A percentile compares a stretch with the other conserved stretches of the same genome.
phyloP scores from a whole-genome alignment of 2,329 filamentous ascomycete genomes.

The Aspergillus latus region DNA sequence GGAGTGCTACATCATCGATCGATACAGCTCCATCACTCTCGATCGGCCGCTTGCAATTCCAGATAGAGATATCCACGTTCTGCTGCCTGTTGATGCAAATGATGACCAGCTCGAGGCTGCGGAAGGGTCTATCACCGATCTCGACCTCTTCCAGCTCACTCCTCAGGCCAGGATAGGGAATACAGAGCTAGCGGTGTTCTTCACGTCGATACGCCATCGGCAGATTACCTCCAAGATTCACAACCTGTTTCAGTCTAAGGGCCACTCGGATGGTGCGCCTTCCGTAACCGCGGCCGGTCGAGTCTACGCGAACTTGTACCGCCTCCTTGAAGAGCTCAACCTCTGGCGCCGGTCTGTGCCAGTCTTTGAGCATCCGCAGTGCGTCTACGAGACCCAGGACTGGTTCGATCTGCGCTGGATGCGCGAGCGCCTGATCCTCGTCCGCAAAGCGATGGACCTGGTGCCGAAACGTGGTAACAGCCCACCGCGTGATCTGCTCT shows the following conservation, averaged over 20 bases:
- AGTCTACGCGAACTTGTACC: constrained; percentile 24
- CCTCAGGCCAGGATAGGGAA: neutral
- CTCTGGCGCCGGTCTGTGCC: constrained; percentile 39
- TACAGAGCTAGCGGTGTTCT: constrained; percentile 42
- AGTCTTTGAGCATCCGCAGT: constrained; percentile 33
- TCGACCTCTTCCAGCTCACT: constrained; percentile 17
- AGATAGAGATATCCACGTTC: constrained; percentile 41
- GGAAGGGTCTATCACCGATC: constrained; percentile 13
- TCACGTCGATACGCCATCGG: constrained; percentile 41
- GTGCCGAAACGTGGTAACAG: constrained; percentile 36
- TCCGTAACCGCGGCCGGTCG: constrained; percentile 13
- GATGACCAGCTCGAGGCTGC: constrained; percentile 34
- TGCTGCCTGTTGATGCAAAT: constrained; percentile 37
- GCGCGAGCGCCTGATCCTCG: constrained; percentile 43
- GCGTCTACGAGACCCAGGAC: constrained; percentile 46
- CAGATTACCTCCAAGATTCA: constrained; percentile 41
- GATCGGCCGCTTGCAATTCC: constrained; percentile 45
- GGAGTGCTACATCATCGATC: constrained; percentile 48
- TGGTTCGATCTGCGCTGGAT: constrained; percentile 48
- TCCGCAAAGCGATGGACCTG: constrained; percentile 44
- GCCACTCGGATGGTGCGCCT: neutral
- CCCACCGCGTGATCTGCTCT: constrained; percentile 35
- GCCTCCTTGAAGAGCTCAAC: constrained; percentile 37
- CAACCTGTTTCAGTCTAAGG: constrained; percentile 13
- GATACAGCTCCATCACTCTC: constrained; percentile 46